Conservation (phyloP, 192 early-diverging fungal genomes). For the Mortierella antarctica region DNA sequence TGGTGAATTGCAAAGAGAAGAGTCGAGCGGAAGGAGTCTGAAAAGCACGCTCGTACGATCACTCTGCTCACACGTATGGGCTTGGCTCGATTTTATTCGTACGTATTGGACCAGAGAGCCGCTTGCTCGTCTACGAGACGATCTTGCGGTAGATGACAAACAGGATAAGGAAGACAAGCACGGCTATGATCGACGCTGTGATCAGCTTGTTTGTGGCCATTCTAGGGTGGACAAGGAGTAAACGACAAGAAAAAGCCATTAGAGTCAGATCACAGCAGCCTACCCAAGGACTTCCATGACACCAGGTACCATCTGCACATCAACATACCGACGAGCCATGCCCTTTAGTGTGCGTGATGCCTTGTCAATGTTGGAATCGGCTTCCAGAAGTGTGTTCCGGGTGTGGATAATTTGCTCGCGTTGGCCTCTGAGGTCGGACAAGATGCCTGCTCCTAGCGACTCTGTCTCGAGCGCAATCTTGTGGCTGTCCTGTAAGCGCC, state of each 20-base stretch:
- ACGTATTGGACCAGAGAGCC: background rate
- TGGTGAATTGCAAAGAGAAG: slow-evolving; percentile 2
- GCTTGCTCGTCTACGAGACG: slow-evolving; percentile 25
- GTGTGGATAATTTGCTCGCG: slow-evolving; percentile 91
- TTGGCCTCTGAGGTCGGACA: slow-evolving; percentile 86
- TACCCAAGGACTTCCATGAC: background rate
- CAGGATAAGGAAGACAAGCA: slow-evolving; percentile 84
- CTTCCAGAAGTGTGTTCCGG: slow-evolving; percentile 86
- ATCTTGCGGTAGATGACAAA: slow-evolving; percentile 88
- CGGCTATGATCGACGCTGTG: slow-evolving; percentile 84
- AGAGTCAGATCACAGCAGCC: background rate
- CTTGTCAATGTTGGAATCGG: slow-evolving; percentile 77
- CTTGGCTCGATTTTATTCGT: background rate
- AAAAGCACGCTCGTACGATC: slow-evolving; percentile 13
- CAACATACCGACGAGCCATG: slow-evolving; percentile 76
- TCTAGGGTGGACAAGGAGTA: slow-evolving; percentile 49
- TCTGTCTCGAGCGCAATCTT: slow-evolving; percentile 95
- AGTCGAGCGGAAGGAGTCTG: slow-evolving; percentile 3
- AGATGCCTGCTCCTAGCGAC: slow-evolving; percentile 82
- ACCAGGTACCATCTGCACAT: too few relatives aligned
- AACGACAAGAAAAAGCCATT: slow-evolving; percentile 6
- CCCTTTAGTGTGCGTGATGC: slow-evolving; percentile 73
- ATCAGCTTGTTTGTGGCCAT: slow-evolving; percentile 92
- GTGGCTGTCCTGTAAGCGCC: slow-evolving; percentile 88
- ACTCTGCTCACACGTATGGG: background rate